These are phyloP conservation scores for Cladosporium cucumerinum DNA, from an alignment of 2,329 filamentous ascomycete species.

Conservation along the genomic window DNA sequence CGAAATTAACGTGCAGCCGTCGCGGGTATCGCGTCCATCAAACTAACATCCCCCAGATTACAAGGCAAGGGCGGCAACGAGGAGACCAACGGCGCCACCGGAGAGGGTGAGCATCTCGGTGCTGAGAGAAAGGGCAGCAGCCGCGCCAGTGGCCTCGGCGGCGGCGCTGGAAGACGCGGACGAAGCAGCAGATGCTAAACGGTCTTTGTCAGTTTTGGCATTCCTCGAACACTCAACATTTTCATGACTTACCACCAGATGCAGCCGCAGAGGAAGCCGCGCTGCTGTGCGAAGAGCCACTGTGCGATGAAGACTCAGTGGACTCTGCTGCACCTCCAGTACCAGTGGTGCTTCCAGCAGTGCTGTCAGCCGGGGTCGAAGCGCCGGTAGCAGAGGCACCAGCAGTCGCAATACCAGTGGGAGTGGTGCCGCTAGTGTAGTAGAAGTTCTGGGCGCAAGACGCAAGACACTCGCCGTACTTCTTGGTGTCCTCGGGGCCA, in stretches of 20 bases:
- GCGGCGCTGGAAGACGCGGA: neutral
- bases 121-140: conserved; percentile 6
- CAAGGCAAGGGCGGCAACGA: conserved; percentile 9
- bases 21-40: neutral
- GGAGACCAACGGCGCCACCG: conserved; percentile 7
- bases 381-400: conserved; percentile 20
- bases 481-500: conserved; percentile 42
- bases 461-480: conserved; percentile 49
- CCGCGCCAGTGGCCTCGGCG: conserved; percentile 7
- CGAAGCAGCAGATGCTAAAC: neutral
- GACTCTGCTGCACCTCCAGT: neutral
- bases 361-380: conserved; percentile 1
- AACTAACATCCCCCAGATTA: neutral
- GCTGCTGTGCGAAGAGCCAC: conserved; percentile 4
- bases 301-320: conserved; percentile 2
- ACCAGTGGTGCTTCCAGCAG: neutral
- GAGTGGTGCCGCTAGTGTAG: conserved; percentile 2
- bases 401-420: conserved; percentile 25
- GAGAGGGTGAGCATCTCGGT: neutral
- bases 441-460: conserved; percentile 36
- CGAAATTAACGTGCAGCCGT: neutral
- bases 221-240: too few species aligned
- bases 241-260: neutral
- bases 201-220: neutral
- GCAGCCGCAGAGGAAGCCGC: neutral